Percentiles rank a stretch among this genome's conserved stretches.
These are phyloP conservation scores for Przewalskia tangutica DNA, from an alignment of 257 asterid genomes.

Conservation along the genomic window DNA sequence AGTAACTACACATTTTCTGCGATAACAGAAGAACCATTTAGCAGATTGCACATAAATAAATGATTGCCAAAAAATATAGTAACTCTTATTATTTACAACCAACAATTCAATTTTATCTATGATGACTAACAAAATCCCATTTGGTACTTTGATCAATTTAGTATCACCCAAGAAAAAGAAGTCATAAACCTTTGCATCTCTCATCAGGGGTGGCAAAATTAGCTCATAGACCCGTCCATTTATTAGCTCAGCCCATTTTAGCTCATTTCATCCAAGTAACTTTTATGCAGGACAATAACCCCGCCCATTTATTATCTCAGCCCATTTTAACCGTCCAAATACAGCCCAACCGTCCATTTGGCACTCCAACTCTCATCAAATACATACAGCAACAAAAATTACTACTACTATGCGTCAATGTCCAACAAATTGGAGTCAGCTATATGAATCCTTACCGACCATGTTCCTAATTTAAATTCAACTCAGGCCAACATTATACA, in stretches of 20 bases:
- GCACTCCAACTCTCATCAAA: too few species aligned
- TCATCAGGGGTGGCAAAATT: background rate
- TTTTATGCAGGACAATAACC: too few species aligned
- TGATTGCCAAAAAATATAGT: background rate
- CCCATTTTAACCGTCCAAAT: too few species aligned
- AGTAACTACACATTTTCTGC: background rate
- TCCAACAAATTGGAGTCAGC: too few species aligned
- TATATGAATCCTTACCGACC: background rate
- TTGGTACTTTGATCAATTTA: background rate
- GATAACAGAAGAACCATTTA: slow-evolving; percentile 4
- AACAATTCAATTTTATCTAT: background rate
- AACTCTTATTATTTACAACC: background rate
- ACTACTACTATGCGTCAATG: too few species aligned
- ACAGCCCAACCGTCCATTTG: too few species aligned
- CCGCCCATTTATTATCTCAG: too few species aligned
- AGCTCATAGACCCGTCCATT: too few species aligned
- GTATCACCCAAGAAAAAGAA: background rate
- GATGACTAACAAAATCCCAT: background rate
- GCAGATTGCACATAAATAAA: background rate
- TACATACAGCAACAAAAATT: too few species aligned
- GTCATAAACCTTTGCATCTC: background rate
- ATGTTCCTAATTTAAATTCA: background rate
- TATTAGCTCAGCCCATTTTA: too few species aligned
- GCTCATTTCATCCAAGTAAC: too few species aligned
- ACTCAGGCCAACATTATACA: background rate